Evolutionary conservation across 2,329 filamentous ascomycete species (phyloP), one percentile per base, ranked within the genome.

Genomic region (Lecanicillium sp.): DNA sequence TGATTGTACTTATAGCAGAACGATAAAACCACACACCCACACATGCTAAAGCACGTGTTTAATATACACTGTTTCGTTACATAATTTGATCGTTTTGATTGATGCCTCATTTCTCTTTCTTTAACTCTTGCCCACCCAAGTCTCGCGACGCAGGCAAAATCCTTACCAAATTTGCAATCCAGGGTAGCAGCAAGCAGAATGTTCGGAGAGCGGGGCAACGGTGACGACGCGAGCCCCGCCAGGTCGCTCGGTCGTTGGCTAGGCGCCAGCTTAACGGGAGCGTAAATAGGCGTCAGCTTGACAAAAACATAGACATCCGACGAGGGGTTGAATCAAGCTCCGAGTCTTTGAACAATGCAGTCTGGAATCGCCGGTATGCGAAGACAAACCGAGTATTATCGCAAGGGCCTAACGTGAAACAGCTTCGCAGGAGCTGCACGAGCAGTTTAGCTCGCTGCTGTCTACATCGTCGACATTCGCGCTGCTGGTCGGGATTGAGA

Each of bases 401-500:
- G 29, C 15, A 19, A 40, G 35, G 11, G 15, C 17, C 39, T 35
- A 27, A 50, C 43, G 15, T 9, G 33, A 36, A 4, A 40, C 62
- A 87, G 88, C 85, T 55, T 90, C 87, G 49, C 67, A 83, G 67
- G 87, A 91, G 74, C 84, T 93, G 53, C 78, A 83, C 62, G 71
- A 79, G 58, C 76, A 86, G 58, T 90, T 93, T 75, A 82, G 80
- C 67, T 71, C 69, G 52, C 75, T 93, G 61, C 75, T 89, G 54
- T 74, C 75, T 41, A 77, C 77, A 43, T 63, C 74, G 47, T 68
- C 72, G 42, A 74, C 83, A 55, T 86, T 88, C 56, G 87, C 81
- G 44, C 78, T 93, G 30, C 69, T 91, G 45, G 81, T 81, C 44
- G 84, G 77, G 53, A 91, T 93, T 61, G 65, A 76, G 41, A 72